Evolutionary conservation across 2,329 filamentous ascomycete species (phyloP), one percentile per base, ranked within the genome.

Genomic region (Aspergillus sp.): DNA sequence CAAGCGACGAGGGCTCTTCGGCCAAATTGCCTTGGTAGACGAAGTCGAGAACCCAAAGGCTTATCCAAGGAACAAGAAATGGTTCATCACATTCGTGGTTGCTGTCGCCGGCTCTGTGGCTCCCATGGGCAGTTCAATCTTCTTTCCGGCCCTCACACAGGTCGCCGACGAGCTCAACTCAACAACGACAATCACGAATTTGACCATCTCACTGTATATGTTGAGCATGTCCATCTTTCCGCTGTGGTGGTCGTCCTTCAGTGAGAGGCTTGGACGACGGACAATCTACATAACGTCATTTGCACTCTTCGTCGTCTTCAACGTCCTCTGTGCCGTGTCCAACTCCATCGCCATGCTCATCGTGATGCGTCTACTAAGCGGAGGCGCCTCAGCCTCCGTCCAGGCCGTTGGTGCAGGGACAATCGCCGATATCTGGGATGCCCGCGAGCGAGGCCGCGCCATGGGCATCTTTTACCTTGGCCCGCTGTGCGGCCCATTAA

Each of bases 391-490:
- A 0, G 90, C 90, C 2, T 90, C 88, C 1, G 90, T 93, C 0
- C 90, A 93, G 71, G 88, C 90, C 7, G 90, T 95, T 7, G 90
- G 91, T 4, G 90, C 90, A 2, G 91, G 91, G 5, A 93, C 90
- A 3, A 90, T 95, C 57, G 87, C 90, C 44, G 90, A 95, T 69
- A 80, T 93, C 12, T 96, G 90, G 88, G 88, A 91, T 62, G 74
- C 85, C 0, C 81, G 78, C 48, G 87, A 93, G 70, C 80, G 91
- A 49, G 91, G 91, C 3, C 79, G 78, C 15, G 90, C 90, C n/a
- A 95, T 95, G 90, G 85, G 89, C 2, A 81, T 90, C 41, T 95
- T 93, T 73, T 95, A 93, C 65, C 80, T 95, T 0, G 91, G 91
- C 0, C 90, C 91, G 0, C 74, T 95, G 8, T 82, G 86, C 48